Percentiles rank a stretch among this genome's conserved stretches.
Conservation (phyloP, 208 protist genomes). For the Leishmania amazonensis region DNA sequence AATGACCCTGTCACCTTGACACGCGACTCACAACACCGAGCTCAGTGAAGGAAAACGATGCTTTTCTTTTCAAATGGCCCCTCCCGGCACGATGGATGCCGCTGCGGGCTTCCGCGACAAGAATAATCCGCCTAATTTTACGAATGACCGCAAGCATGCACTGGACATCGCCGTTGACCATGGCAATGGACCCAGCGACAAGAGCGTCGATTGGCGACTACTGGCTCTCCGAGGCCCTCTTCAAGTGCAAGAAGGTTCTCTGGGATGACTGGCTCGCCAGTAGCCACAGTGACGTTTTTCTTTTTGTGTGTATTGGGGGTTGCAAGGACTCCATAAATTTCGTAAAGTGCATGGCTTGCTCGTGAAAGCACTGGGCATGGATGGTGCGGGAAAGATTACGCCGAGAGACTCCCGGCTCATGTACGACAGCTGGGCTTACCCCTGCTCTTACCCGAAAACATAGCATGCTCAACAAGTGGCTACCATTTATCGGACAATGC, state of each 20-base stretch:
- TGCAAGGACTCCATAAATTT: slow-evolving; percentile 39
- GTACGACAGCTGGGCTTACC: slow-evolving; percentile 55
- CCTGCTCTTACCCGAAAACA: slow-evolving; percentile 31
- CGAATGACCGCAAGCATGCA: slow-evolving; percentile 61
- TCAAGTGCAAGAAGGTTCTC: slow-evolving; percentile 44
- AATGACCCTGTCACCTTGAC: not conserved
- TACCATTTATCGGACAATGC: slow-evolving; percentile 58
- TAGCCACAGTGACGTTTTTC: slow-evolving; percentile 39
- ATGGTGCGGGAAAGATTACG: slow-evolving; percentile 66
- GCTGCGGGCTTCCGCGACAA: slow-evolving; percentile 8
- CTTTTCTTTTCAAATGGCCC: not conserved
- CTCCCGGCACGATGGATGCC: not conserved
- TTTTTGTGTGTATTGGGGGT: no score
- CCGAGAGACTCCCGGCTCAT: slow-evolving; percentile 72
- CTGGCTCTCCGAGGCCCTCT: slow-evolving; percentile 47
- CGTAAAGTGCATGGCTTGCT: slow-evolving; percentile 29
- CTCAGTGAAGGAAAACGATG: not conserved
- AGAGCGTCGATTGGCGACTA: slow-evolving; percentile 29
- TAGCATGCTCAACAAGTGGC: slow-evolving; percentile 39
- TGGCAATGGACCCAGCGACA: slow-evolving; percentile 27
- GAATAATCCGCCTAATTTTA: slow-evolving; percentile 35
- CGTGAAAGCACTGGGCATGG: slow-evolving; percentile 51
- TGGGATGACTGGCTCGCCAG: slow-evolving; percentile 37
- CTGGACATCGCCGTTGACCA: slow-evolving; percentile 48
- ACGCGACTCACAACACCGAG: not conserved